Evolutionary conservation across 352 stramenopile species (phyloP).

Genomic region (Phytophthora cactorum): DNA sequence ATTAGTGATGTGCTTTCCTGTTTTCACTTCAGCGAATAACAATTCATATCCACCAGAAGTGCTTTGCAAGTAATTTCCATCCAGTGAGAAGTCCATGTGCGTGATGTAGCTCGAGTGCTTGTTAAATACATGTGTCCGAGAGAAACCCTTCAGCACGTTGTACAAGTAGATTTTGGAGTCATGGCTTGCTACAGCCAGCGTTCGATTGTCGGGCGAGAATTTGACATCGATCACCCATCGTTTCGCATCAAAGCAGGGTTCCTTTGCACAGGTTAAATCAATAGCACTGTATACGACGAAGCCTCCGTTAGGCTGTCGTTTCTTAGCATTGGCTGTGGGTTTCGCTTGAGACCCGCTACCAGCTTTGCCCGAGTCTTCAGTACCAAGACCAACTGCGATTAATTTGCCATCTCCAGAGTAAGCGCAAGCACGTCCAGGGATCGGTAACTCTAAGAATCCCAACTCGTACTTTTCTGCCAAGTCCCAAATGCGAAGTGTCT

Average conservation of each 20-base stretch:
- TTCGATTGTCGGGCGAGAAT: conserved; percentile 68
- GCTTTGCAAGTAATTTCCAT: conserved; percentile 71
- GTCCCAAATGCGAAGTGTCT: conserved; percentile 87
- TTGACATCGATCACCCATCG: conserved; percentile 80
- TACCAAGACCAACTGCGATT: conserved; percentile 88
- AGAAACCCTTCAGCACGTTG: conserved; percentile 74
- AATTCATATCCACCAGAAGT: conserved; percentile 90
- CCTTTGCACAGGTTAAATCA: conserved; percentile 51
- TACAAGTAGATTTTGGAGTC: conserved; percentile 83
- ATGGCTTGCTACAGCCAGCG: conserved; percentile 70
- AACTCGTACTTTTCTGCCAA: conserved; percentile 48
- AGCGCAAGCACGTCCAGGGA: conserved; percentile 68
- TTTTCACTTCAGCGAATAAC: conserved; percentile 87
- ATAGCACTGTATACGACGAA: conserved; percentile 69
- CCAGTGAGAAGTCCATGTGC: conserved; percentile 79
- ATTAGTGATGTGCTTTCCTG: conserved; percentile 71
- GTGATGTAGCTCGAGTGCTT: conserved; percentile 84
- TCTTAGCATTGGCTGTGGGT: conserved; percentile 21
- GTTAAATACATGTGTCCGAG: conserved; percentile 70
- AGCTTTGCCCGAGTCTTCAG: conserved; percentile 37
- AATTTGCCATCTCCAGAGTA: conserved; percentile 90
- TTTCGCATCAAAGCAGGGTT: conserved; percentile 62
- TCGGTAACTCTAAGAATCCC: conserved; percentile 44
- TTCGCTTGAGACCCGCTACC: conserved; percentile 18
- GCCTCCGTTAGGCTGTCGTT: conserved; percentile 40